Percentiles rank a stretch among this genome's conserved stretches.
Conservation (phyloP, 2,329 filamentous ascomycete genomes). For the Ophiostoma himal-ulmi region DNA sequence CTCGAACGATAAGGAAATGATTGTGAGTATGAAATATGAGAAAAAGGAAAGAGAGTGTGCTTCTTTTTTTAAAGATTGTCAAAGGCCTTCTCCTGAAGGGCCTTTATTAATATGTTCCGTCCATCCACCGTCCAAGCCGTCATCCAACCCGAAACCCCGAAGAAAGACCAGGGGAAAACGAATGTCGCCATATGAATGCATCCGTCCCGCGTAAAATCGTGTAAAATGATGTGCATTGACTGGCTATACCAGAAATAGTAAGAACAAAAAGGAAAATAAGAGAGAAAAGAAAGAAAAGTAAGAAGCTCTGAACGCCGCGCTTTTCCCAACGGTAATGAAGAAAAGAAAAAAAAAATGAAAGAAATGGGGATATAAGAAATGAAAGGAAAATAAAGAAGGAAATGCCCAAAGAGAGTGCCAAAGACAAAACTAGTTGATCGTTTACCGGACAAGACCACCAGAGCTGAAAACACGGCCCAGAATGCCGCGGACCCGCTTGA, state of each 20-base stretch:
- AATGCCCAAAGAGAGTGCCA: neutral
- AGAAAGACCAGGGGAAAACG: neutral
- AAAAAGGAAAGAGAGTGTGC: slow-evolving; percentile 4
- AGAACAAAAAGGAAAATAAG: neutral
- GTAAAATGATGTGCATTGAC: neutral
- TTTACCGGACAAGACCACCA: slow-evolving; percentile 36
- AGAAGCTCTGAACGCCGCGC: slow-evolving; percentile 20
- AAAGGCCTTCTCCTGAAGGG: neutral
- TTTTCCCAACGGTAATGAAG: slow-evolving; percentile 21
- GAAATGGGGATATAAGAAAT: slow-evolving; percentile 16
- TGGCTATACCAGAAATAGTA: slow-evolving; percentile 7
- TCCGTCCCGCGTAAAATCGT: slow-evolving; percentile 6
- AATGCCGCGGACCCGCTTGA: slow-evolving; percentile 44
- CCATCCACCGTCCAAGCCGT: neutral
- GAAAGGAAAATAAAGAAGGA: neutral
- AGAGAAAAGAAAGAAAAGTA: slow-evolving; percentile 9
- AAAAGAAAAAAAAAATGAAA: slow-evolving; percentile 2
- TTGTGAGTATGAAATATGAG: slow-evolving; percentile 9
- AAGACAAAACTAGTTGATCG: neutral
- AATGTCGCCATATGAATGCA: slow-evolving; percentile 10
- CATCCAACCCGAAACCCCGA: neutral
- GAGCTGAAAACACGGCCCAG: slow-evolving; percentile 49
- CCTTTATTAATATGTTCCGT: neutral
- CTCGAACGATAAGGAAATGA: slow-evolving; percentile 1
- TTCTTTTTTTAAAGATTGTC: slow-evolving; percentile 9